phyloP scores from a whole-genome alignment of 2,329 filamentous ascomycete genomes.

The Colletotrichum sublineola region DNA sequence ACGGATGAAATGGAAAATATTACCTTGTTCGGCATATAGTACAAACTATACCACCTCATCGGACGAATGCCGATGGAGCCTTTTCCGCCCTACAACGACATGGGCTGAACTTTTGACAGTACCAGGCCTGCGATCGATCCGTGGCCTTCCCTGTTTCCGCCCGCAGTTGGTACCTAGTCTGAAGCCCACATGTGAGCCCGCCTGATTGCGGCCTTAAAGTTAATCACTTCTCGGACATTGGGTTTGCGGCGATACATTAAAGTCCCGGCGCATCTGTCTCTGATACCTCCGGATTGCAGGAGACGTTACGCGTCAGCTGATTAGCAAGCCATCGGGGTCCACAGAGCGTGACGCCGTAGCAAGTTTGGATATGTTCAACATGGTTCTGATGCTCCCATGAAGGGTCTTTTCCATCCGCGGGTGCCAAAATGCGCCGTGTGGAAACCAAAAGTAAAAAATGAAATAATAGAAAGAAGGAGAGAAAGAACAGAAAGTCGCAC shows the following conservation, averaged over 20 bases:
- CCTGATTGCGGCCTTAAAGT: not conserved
- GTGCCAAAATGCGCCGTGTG: too few relatives aligned
- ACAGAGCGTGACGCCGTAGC: too few relatives aligned
- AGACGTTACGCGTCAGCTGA: slow-evolving; percentile 4
- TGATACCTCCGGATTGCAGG: not conserved
- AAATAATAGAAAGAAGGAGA: too few relatives aligned
- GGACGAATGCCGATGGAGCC: not conserved
- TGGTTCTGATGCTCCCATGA: not conserved
- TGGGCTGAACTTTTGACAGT: not conserved
- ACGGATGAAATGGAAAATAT: not conserved
- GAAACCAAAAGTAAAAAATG: too few relatives aligned
- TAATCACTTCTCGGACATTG: not conserved
- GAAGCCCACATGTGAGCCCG: not conserved
- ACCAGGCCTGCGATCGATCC: not conserved
- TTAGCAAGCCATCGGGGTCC: not conserved
- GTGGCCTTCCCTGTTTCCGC: not conserved
- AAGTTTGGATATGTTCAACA: not conserved
- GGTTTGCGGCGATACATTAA: not conserved
- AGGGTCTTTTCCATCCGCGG: not conserved
- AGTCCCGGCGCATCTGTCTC: not conserved
- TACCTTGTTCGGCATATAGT: not conserved
- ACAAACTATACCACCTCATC: not conserved
- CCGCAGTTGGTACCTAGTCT: not conserved
- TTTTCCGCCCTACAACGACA: not conserved
- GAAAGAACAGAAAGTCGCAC: not conserved